phyloP scores from a whole-genome alignment of 306 rosid genomes.

The Pyrus communis region DNA sequence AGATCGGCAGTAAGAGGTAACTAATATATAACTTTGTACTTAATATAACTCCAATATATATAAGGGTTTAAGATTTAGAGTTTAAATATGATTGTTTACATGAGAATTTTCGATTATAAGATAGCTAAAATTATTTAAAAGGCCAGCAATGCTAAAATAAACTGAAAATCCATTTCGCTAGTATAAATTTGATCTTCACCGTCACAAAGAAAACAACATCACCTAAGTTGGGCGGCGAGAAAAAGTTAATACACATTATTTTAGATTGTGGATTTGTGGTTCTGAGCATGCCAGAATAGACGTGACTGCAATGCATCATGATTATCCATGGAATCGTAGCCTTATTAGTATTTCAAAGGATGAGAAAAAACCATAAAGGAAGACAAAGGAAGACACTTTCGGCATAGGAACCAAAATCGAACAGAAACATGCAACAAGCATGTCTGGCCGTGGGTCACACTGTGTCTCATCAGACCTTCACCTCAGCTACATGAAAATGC shows the following conservation, averaged over 20 bases:
- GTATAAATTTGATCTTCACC: not conserved
- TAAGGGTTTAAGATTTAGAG: no score
- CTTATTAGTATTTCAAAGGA: not conserved
- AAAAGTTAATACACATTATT: not conserved
- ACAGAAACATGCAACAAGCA: not conserved
- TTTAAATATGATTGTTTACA: no score
- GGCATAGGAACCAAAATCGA: not conserved
- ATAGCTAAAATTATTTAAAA: no score
- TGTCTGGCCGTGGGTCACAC: conserved; percentile 19
- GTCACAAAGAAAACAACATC: not conserved
- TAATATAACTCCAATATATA: no score
- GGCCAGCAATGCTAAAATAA: not conserved
- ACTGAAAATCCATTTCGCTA: not conserved
- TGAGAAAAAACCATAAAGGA: not conserved
- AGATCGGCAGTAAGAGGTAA: no score
- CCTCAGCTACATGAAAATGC: conserved; percentile 15
- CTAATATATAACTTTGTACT: no score
- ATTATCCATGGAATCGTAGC: not conserved
- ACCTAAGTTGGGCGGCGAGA: not conserved
- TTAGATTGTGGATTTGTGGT: not conserved
- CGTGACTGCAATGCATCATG: not conserved
- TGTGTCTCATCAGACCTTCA: not conserved
- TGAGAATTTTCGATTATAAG: no score
- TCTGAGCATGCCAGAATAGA: not conserved
- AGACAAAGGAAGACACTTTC: not conserved